These are phyloP conservation scores for Tritrichomonas foetus DNA, from an alignment of 208 protist genomes.

Conservation along the genomic window DNA sequence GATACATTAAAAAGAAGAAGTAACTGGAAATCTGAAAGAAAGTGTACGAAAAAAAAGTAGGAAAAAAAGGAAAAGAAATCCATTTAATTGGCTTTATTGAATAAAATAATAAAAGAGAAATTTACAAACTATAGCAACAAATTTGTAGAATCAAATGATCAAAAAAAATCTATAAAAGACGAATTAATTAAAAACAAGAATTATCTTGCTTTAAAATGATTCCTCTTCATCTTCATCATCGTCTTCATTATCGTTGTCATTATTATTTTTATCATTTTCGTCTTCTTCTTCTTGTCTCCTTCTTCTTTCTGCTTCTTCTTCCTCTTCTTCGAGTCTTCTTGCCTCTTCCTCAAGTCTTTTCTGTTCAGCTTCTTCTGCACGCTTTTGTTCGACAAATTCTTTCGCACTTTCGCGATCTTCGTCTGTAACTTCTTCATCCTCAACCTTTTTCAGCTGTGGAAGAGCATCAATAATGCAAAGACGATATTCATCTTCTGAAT, in stretches of 20 bases:
- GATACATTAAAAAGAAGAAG: no score
- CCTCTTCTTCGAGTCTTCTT: conserved; percentile 27
- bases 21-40: no score
- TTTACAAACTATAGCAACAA: no score
- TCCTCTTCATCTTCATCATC: neutral
- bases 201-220: no score
- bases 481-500: neutral
- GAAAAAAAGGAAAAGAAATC: no score
- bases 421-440: conserved; percentile 22
- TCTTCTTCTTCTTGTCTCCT: neutral
- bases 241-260: neutral
- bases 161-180: no score
- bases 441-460: neutral
- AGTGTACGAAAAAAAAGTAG: no score
- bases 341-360: neutral
- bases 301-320: conserved; percentile 24
- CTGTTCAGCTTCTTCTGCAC: neutral
- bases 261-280: neutral
- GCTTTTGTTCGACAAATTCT: conserved; percentile 2
- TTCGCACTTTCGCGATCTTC: neutral
- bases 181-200: no score
- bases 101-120: no score
- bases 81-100: no score
- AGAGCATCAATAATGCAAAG: neutral
- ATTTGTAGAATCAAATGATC: no score